Percentiles rank a stretch among this genome's conserved stretches.
phyloP scores from a whole-genome alignment of 2,329 filamentous ascomycete genomes.

The Cercospora sojina region DNA sequence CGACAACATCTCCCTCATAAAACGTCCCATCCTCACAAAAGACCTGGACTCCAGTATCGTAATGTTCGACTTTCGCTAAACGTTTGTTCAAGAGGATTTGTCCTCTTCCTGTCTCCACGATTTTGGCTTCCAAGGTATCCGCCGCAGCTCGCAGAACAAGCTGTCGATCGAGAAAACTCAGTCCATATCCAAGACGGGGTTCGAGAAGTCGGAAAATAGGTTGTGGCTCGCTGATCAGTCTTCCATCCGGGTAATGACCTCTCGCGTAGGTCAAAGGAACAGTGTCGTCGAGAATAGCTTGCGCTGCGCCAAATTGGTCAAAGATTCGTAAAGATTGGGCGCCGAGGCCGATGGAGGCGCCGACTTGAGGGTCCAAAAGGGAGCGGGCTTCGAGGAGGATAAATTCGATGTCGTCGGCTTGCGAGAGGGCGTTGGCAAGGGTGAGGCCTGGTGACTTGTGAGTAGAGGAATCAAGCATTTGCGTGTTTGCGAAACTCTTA shows the following conservation, averaged over 20 bases:
- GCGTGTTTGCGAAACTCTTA: neutral
- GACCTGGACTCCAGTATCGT: conserved; percentile 14
- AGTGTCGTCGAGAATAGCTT: conserved; percentile 22
- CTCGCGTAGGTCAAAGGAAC: conserved; percentile 4
- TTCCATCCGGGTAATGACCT: conserved; percentile 11
- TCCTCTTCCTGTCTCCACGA: conserved; percentile 17
- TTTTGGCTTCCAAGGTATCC: conserved; percentile 22
- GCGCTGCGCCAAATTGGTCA: conserved; percentile 49
- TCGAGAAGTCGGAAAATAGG: conserved; percentile 15
- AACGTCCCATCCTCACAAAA: conserved; percentile 20
- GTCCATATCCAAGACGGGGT: conserved; percentile 30
- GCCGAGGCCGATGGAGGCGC: conserved; percentile 50
- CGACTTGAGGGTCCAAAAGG: conserved; percentile 47
- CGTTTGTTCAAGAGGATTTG: conserved; percentile 18
- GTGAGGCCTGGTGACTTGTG: conserved; percentile 47
- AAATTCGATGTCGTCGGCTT: conserved; percentile 47
- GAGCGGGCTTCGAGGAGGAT: conserved; percentile 49
- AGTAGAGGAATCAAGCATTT: neutral
- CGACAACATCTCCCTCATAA: conserved; percentile 27
- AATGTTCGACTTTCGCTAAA: conserved; percentile 14
- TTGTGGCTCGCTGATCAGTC: conserved; percentile 7
- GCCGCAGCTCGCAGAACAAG: conserved; percentile 29
- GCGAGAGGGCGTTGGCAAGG: conserved; percentile 49
- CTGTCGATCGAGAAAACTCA: conserved; percentile 35
- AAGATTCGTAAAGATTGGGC: conserved; percentile 49